Evolutionary conservation across 371 early-diverging fungal species (phyloP).

Genomic region (Zychaea mexicana): DNA sequence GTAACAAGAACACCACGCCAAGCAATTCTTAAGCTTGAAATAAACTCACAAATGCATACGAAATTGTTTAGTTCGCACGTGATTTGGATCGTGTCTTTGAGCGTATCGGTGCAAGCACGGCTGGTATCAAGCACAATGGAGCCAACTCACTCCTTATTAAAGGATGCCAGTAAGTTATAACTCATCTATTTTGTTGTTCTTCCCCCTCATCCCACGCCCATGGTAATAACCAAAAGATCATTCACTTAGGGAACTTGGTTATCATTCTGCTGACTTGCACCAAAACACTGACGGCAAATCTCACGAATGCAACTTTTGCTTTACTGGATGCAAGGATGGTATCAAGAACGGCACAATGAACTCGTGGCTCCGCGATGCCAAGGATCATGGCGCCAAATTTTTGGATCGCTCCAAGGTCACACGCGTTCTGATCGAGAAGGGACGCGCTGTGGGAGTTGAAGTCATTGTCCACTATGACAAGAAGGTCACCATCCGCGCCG

Average conservation of each 20-base stretch:
- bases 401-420: constrained; percentile 60
- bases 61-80: constrained; percentile 23
- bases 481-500: constrained; percentile 45
- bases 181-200: not conserved
- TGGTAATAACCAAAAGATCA: not conserved
- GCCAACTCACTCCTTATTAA: constrained; percentile 62
- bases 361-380: constrained; percentile 72
- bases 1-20: constrained; percentile 13
- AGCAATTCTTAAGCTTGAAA: not conserved
- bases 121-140: constrained; percentile 61
- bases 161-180: constrained; percentile 53
- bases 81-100: constrained; percentile 57
- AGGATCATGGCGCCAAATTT: constrained; percentile 61
- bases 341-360: constrained; percentile 72
- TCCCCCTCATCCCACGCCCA: no score
- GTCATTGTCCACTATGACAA: constrained; percentile 25
- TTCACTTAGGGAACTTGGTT: constrained; percentile 56
- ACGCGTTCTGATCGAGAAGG: constrained; percentile 53
- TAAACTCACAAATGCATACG: not conserved
- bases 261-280: constrained; percentile 56
- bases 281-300: constrained; percentile 66
- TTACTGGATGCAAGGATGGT: constrained; percentile 70
- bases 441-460: constrained; percentile 56
- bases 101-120: constrained; percentile 58
- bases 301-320: constrained; percentile 74